Percentiles rank a stretch among this genome's conserved stretches.
phyloP scores from a whole-genome alignment of 345 rosid genomes.

The Microcos paniculata region DNA sequence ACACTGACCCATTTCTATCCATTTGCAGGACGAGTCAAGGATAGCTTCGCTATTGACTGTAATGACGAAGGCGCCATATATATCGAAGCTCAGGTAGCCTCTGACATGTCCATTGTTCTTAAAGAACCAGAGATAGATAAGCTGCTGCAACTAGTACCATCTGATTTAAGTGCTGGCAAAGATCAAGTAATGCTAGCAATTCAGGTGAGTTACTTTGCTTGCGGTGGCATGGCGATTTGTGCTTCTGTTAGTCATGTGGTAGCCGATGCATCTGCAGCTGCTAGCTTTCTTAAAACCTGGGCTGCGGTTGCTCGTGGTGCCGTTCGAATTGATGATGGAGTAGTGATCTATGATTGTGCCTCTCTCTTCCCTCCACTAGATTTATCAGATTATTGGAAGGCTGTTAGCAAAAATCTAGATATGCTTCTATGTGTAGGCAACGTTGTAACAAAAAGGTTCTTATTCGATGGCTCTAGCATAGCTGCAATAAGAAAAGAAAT shows the following conservation, averaged over 20 bases:
- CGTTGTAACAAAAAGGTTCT: not conserved
- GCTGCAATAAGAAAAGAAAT: not conserved
- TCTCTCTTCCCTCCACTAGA: not conserved
- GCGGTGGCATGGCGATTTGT: slow-evolving; percentile 33
- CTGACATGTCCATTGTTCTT: slow-evolving; percentile 16
- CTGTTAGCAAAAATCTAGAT: not conserved
- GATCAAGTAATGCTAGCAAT: slow-evolving; percentile 9
- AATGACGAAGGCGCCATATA: slow-evolving; percentile 25
- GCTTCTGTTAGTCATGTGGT: slow-evolving; percentile 24
- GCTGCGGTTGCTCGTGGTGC: slow-evolving; percentile 18
- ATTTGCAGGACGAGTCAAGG: slow-evolving; percentile 25
- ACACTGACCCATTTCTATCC: slow-evolving; percentile 23
- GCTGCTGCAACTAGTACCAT: slow-evolving; percentile 23
- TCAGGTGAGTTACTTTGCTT: slow-evolving; percentile 30
- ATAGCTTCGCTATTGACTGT: slow-evolving; percentile 24
- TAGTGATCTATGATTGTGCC: slow-evolving; percentile 21
- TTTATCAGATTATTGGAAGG: not conserved
- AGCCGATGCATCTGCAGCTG: slow-evolving; percentile 28
- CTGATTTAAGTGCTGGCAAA: not conserved
- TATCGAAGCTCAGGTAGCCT: slow-evolving; percentile 13
- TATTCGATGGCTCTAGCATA: not conserved
- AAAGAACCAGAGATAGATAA: not conserved
- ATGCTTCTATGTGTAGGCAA: not conserved
- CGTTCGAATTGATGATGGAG: not conserved
- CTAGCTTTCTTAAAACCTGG: slow-evolving; percentile 25